Evolutionary conservation across 1,139 yeast genomes (phyloP).

Genomic region (Meyerozyma guilliermondii): DNA sequence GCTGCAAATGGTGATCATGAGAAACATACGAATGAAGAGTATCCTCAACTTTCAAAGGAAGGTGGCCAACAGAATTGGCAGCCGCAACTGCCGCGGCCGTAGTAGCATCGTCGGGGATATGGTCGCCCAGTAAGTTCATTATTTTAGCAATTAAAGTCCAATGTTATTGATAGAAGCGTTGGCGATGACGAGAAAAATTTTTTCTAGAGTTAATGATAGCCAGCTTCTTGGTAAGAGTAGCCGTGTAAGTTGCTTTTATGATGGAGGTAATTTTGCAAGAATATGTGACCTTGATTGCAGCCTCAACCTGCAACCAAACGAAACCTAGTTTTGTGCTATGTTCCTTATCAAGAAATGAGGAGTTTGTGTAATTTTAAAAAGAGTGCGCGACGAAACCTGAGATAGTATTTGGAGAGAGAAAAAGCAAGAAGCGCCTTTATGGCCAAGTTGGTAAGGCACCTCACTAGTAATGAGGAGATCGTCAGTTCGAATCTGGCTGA

Average conservation of each 20-base stretch:
- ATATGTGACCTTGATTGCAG: not conserved
- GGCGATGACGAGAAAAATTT: not conserved
- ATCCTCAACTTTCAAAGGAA: not conserved
- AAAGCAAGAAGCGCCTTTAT: conserved; percentile 1
- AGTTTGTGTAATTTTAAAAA: not conserved
- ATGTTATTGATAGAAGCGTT: not conserved
- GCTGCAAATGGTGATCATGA: conserved; percentile 1
- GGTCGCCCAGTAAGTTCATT: conserved; percentile 1
- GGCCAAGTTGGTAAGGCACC: conserved; percentile 90
- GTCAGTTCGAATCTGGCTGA: conserved; percentile 83
- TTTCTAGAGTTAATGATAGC: not conserved
- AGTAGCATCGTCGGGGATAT: conserved; percentile 2
- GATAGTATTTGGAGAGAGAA: not conserved
- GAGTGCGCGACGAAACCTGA: not conserved
- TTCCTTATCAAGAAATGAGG: not conserved
- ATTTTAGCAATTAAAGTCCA: not conserved
- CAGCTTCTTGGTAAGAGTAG: not conserved
- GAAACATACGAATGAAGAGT: not conserved
- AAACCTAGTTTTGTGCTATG: conserved; percentile 1
- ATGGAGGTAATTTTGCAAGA: not conserved
- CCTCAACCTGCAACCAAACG: not conserved
- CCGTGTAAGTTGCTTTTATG: not conserved
- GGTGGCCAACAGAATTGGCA: not conserved
- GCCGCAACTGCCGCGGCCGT: conserved; percentile 3
- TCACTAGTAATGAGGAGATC: conserved; percentile 90